Evolutionary conservation across 768 basidiomycete genomes (phyloP).

Genomic region (Mycena olivaceomarginata): DNA sequence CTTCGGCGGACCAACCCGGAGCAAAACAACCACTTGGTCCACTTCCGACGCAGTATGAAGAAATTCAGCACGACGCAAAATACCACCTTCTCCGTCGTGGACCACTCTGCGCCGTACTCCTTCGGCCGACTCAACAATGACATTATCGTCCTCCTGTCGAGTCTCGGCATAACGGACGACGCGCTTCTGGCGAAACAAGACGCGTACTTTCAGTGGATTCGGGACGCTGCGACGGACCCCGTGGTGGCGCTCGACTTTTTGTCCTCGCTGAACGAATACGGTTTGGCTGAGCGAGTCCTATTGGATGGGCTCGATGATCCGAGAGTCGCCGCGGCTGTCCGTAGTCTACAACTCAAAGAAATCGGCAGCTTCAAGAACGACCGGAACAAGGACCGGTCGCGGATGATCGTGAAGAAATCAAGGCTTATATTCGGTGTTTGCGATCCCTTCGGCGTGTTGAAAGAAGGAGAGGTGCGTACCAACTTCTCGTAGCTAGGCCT

Average conservation of each 20-base stretch:
- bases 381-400: slow-evolving; percentile 68
- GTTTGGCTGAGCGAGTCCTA: slow-evolving; percentile 70
- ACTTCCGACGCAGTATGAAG: slow-evolving; percentile 83
- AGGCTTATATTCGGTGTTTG: slow-evolving; percentile 80
- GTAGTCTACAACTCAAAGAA: slow-evolving; percentile 67
- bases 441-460: slow-evolving; percentile 77
- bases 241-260: slow-evolving; percentile 74
- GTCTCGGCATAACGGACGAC: slow-evolving; percentile 76
- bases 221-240: slow-evolving; percentile 66
- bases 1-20: slow-evolving; percentile 19
- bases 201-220: slow-evolving; percentile 77
- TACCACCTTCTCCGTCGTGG: slow-evolving; percentile 81
- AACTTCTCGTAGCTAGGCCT: too few relatives aligned
- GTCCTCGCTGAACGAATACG: slow-evolving; percentile 68
- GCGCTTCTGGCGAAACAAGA: slow-evolving; percentile 73
- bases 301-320: slow-evolving; percentile 72
- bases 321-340: slow-evolving; percentile 62
- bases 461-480: slow-evolving; percentile 69
- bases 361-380: slow-evolving; percentile 71
- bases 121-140: slow-evolving; percentile 84
- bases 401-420: slow-evolving; percentile 79
- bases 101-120: slow-evolving; percentile 76
- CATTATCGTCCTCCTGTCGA: slow-evolving; percentile 78
- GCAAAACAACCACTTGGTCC: slow-evolving; percentile 64
- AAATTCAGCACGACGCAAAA: slow-evolving; percentile 77